A percentile compares a stretch with the other conserved stretches of the same genome.
phyloP scores from a whole-genome alignment of 2,329 filamentous ascomycete genomes.

The Sclerotinia glacialis region DNA sequence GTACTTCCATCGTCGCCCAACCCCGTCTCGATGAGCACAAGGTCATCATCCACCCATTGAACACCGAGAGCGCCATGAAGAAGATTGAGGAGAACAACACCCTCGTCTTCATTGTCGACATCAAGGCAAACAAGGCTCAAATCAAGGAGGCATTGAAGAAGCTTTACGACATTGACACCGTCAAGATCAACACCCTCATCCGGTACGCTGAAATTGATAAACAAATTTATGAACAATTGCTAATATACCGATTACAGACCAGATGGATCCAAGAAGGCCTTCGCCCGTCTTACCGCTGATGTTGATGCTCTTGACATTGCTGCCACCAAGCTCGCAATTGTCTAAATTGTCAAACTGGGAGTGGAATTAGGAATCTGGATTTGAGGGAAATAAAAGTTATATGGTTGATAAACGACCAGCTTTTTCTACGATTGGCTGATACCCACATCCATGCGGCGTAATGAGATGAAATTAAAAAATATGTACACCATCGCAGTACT shows the following conservation, averaged over 20 bases:
- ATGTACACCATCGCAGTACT: conserved; percentile 21
- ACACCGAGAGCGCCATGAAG: conserved; percentile 99
- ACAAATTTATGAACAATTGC: conserved; percentile 11
- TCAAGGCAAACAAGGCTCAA: conserved; percentile 99
- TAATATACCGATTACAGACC: conserved; percentile 55
- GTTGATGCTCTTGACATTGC: conserved; percentile 99
- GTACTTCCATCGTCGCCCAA: conserved; percentile 87
- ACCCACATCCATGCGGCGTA: conserved; percentile 39
- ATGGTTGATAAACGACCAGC: background rate
- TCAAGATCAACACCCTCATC: conserved; percentile 99
- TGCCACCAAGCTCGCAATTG: conserved; percentile 96
- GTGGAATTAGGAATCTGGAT: conserved; percentile 43
- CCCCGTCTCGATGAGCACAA: conserved; percentile 96
- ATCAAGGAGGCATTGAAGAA: conserved; percentile 98
- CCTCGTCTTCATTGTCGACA: conserved; percentile 92
- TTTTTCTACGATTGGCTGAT: conserved; percentile 28
- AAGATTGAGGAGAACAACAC: conserved; percentile 99
- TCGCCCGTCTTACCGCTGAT: conserved; percentile 89
- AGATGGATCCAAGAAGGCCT: conserved; percentile 98
- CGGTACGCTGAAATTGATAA: conserved; percentile 57
- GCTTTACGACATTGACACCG: conserved; percentile 95
- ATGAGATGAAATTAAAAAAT: conserved; percentile 37
- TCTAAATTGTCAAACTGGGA: conserved; percentile 62
- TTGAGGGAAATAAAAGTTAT: conserved; percentile 26
- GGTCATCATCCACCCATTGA: conserved; percentile 95